Conservation (phyloP, 257 asterid genomes). For the Primulina eburnea region DNA sequence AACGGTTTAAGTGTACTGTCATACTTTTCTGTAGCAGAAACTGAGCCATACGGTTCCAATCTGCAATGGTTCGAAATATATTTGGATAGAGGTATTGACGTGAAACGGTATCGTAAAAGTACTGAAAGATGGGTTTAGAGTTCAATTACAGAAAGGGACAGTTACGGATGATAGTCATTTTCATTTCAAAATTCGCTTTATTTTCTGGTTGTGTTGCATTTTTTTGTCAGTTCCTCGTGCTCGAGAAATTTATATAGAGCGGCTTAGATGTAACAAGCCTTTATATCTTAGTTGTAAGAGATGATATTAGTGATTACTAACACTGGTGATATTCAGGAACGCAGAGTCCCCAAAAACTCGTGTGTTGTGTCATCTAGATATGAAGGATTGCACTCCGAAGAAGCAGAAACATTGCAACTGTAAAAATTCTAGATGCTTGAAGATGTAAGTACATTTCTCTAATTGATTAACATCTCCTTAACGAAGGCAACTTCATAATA, state of each 20-base stretch:
- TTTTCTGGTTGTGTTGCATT: slow-evolving; percentile 1
- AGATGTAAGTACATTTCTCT: slow-evolving; percentile 49
- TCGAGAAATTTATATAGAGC: not conserved
- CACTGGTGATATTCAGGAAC: slow-evolving; percentile 30
- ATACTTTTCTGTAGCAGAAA: not conserved
- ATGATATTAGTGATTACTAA: not conserved
- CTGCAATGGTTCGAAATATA: not conserved
- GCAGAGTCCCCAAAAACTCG: slow-evolving; percentile 41
- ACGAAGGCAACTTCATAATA: no score
- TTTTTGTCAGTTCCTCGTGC: slow-evolving; percentile 8
- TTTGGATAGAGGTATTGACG: not conserved
- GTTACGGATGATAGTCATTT: not conserved
- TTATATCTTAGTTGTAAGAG: not conserved
- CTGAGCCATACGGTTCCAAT: not conserved
- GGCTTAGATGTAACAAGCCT: not conserved
- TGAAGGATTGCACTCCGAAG: slow-evolving; percentile 55
- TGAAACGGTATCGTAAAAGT: not conserved
- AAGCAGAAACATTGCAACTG: slow-evolving; percentile 74
- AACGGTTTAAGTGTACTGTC: no score
- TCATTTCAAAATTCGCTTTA: not conserved
- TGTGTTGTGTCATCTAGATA: slow-evolving; percentile 29
- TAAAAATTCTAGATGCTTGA: slow-evolving; percentile 68
- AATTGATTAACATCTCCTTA: slow-evolving; percentile 5
- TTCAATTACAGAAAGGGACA: not conserved
- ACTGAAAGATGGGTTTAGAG: not conserved